phyloP scores from a whole-genome alignment of 2,329 filamentous ascomycete genomes.

The Tolypocladium album region DNA sequence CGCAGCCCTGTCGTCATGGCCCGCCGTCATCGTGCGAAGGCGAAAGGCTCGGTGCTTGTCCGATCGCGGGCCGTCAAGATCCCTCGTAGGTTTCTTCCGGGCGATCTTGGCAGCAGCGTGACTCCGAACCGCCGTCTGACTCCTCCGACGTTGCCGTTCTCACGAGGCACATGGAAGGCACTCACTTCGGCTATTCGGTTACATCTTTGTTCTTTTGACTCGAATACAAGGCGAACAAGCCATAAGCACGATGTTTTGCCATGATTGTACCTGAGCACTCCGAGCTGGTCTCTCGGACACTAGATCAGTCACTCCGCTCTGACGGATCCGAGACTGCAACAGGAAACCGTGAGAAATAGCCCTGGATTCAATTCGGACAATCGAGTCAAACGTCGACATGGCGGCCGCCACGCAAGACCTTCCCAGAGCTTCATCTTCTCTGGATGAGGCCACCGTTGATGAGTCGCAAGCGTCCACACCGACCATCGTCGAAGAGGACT shows the following conservation, averaged over 20 bases:
- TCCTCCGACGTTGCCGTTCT: not conserved
- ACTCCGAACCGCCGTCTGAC: not conserved
- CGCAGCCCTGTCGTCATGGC: not conserved
- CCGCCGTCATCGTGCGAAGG: not conserved
- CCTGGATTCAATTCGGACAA: not conserved
- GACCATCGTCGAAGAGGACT: not conserved
- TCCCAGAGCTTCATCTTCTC: no score
- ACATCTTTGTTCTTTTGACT: not conserved
- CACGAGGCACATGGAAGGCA: not conserved
- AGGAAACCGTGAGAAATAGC: not conserved
- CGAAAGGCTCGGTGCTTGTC: not conserved
- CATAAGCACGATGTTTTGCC: not conserved
- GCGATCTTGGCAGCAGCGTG: not conserved
- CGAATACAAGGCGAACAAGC: not conserved
- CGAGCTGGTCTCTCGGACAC: not conserved
- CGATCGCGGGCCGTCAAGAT: not conserved
- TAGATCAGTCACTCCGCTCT: no score
- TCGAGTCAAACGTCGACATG: not conserved
- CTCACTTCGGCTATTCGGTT: not conserved
- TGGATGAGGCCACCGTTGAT: not conserved
- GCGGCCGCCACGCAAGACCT: not conserved
- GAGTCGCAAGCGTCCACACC: not conserved
- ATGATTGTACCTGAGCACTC: not conserved
- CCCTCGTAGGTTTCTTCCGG: not conserved
- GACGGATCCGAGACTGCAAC: not conserved